These are phyloP conservation scores for Tremella fuciformis DNA, from an alignment of 768 basidiomycete species.

Conservation along the genomic window DNA sequence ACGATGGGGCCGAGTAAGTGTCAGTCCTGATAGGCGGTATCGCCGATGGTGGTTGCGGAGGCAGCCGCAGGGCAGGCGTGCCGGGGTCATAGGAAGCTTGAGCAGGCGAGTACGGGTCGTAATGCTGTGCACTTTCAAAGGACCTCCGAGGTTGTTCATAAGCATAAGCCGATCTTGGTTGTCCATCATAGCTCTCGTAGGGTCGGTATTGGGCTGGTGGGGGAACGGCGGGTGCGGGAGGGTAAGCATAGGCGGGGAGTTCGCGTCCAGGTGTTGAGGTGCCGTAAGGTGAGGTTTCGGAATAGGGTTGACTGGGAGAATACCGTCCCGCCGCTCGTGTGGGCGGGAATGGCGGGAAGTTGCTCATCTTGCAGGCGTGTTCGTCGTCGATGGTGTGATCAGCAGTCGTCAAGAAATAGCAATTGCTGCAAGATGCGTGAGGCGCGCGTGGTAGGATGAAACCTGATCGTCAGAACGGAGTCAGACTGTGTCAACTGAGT, in stretches of 20 bases:
- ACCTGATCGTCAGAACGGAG: too few species aligned
- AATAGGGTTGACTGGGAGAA: conserved; percentile 34
- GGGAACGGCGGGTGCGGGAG: conserved; percentile 18
- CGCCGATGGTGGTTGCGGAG: not conserved
- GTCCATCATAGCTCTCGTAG: conserved; percentile 23
- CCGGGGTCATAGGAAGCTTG: conserved; percentile 18
- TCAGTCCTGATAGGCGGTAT: conserved; percentile 9
- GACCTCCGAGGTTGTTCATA: conserved; percentile 37
- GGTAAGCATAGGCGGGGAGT: conserved; percentile 18
- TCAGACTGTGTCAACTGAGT: too few species aligned
- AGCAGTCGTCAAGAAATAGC: too few species aligned
- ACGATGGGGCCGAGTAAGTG: conserved; percentile 3
- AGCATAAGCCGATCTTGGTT: conserved; percentile 23
- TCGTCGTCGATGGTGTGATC: too few species aligned
- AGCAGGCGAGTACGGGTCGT: conserved; percentile 42
- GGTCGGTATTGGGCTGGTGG: conserved; percentile 24
- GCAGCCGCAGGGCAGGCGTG: conserved; percentile 8
- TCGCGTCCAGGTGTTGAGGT: conserved; percentile 15
- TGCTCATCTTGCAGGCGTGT: conserved; percentile 20
- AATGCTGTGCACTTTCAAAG: conserved; percentile 29
- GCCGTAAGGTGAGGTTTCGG: conserved; percentile 22
- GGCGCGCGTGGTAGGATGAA: too few species aligned
- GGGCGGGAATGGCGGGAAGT: conserved; percentile 37
- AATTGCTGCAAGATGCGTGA: too few species aligned
- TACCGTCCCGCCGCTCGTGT: conserved; percentile 22